Conservation (phyloP, 192 early-diverging fungal species). For the Jimgerdemannia lactiflua region DNA sequence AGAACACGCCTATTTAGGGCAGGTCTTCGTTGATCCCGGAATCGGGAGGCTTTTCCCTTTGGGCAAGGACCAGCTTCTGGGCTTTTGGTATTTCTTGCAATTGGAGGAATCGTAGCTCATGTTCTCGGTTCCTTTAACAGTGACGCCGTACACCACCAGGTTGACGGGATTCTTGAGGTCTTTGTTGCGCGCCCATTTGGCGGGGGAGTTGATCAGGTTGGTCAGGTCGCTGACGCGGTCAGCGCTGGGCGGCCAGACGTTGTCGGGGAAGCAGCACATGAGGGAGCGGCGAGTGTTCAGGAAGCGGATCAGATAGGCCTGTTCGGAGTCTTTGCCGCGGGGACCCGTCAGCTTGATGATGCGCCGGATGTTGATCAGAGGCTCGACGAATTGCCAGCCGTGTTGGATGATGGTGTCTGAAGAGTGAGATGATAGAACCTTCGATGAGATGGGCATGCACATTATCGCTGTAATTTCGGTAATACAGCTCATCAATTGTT, state of each 20-base stretch:
- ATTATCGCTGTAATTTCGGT: no score
- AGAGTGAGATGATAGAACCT: no score
- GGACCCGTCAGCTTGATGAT: slow-evolving; percentile 28
- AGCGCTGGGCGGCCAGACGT: slow-evolving; percentile 21
- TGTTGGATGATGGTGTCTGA: slow-evolving; percentile 39
- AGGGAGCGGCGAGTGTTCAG: slow-evolving; percentile 24
- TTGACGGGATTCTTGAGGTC: slow-evolving; percentile 18
- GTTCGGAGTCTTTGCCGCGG: slow-evolving; percentile 16
- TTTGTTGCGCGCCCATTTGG: slow-evolving; percentile 18
- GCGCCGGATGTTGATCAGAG: slow-evolving; percentile 25
- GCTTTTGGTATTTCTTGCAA: slow-evolving; percentile 8
- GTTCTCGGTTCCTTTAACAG: slow-evolving; percentile 28
- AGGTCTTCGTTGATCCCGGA: no score
- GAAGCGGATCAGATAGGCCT: slow-evolving; percentile 25
- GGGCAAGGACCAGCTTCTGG: slow-evolving; percentile 5
- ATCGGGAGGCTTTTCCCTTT: slow-evolving; percentile 2
- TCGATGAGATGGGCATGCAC: no score
- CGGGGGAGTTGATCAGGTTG: slow-evolving; percentile 5
- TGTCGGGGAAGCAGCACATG: slow-evolving; percentile 31
- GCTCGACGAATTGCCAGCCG: slow-evolving; percentile 36
- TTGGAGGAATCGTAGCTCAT: slow-evolving; percentile 14
- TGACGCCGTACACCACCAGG: slow-evolving; percentile 16
- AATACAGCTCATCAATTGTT: no score
- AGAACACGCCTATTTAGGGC: no score
- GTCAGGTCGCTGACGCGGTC: slow-evolving; percentile 29